Percentiles rank a stretch among this genome's conserved stretches.
Conservation (phyloP, 2,329 filamentous ascomycete species). For the Fusarium pseudograminearum region DNA sequence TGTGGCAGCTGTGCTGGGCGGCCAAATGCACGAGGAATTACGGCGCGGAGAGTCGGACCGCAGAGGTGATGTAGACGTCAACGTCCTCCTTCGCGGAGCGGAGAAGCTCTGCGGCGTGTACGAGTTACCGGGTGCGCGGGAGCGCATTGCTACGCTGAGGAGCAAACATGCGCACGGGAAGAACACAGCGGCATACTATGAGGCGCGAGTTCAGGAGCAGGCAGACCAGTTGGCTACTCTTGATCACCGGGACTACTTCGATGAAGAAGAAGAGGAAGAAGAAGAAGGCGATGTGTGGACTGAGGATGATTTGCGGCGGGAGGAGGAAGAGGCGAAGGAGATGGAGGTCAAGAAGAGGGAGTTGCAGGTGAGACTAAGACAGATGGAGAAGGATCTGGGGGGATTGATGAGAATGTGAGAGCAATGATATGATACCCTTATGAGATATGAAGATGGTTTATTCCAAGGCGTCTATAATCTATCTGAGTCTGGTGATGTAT, state of each 20-base stretch:
- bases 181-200: conserved; percentile 82
- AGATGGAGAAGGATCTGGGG: conserved; percentile 68
- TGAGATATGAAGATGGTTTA: conserved; percentile 22
- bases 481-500: neutral
- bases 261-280: conserved; percentile 65
- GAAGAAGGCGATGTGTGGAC: conserved; percentile 65
- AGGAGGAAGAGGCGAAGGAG: conserved; percentile 74
- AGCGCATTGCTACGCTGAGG: conserved; percentile 79
- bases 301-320: conserved; percentile 74
- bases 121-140: conserved; percentile 80
- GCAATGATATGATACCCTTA: conserved; percentile 33
- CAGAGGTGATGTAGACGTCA: conserved; percentile 83
- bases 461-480: neutral
- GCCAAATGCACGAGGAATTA: conserved; percentile 87
- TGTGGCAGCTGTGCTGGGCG: conserved; percentile 88
- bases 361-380: conserved; percentile 63
- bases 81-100: conserved; percentile 84
- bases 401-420: conserved; percentile 65
- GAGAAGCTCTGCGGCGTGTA: conserved; percentile 93
- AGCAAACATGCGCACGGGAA: conserved; percentile 77
- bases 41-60: conserved; percentile 63
- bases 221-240: conserved; percentile 77
- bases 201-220: conserved; percentile 82
- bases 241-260: conserved; percentile 70
- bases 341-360: conserved; percentile 69